Conservation (phyloP, 345 rosid genomes). For the Barbarea vulgaris region DNA sequence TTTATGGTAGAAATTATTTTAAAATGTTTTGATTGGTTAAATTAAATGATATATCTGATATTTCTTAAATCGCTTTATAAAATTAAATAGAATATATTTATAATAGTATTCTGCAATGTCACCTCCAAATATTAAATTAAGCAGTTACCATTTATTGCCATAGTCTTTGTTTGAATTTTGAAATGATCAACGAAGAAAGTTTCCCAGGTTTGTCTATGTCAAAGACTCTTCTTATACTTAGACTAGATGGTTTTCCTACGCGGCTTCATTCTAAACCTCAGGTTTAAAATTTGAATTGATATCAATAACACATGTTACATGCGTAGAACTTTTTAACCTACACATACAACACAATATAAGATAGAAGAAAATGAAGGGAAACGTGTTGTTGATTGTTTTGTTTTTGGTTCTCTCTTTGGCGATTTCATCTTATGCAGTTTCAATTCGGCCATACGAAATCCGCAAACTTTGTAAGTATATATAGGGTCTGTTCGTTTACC, state of each 20-base stretch:
- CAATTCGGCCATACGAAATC: neutral
- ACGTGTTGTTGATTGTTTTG: slow-evolving; percentile 15
- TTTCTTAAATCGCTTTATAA: too few relatives aligned
- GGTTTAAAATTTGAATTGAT: neutral
- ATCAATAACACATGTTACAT: slow-evolving; percentile 1
- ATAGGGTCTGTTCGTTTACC: too few relatives aligned
- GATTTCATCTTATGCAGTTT: slow-evolving; percentile 1
- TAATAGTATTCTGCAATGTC: too few relatives aligned
- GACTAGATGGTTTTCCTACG: neutral
- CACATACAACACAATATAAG: neutral
- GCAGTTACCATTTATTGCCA: too few relatives aligned
- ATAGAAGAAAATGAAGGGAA: neutral
- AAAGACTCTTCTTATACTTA: neutral
- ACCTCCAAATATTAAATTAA: too few relatives aligned
- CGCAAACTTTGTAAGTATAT: slow-evolving; percentile 26
- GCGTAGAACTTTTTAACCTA: neutral
- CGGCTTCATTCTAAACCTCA: neutral
- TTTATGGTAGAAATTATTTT: too few relatives aligned
- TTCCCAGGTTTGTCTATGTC: neutral
- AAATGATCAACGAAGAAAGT: neutral
- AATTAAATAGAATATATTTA: too few relatives aligned
- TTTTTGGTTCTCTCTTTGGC: slow-evolving; percentile 3
- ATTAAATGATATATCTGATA: too few relatives aligned
- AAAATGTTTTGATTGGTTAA: too few relatives aligned
- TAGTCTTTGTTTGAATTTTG: too few relatives aligned